Base-by-base conservation (phyloP, 164 flowering plant species). In the Vitis cinerea region DNA sequence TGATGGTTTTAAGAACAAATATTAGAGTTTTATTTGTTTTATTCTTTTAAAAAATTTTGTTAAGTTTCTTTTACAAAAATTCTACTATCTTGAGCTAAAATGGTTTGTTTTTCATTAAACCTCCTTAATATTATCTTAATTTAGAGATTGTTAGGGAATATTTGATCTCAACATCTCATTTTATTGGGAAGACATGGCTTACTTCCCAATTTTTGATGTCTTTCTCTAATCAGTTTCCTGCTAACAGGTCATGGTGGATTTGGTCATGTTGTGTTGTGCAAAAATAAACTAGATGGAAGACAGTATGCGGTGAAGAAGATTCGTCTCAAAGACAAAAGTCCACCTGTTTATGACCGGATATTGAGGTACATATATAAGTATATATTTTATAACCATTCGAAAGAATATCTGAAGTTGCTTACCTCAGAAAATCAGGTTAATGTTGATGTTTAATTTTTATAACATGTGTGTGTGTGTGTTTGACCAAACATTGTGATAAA, bases 291-390 rank as follows among this genome's bases (percentile, higher is more conserved):
- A 58, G 99, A 95, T 84, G 99, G 93, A 66, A 84, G 98, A 69
- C 98, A 93, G 47, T 95, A 95, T 82, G 99, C 99, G 50, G 90
- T 95, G 68, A 95, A 95, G 78, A 93, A 86, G 83, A 95, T 95
- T 75, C 94, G 87, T 29, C 88, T 95, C n/a, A 93, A 88, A 85
- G 99, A 93, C 72, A 84, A 90, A 80, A 91, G 76, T 62, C 76
- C 73, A 12, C 90, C 93, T 7, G 69, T 88, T 49, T 83, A 92
- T 87, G 96, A 93, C 73, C 84, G 97, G 55, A 95, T 95, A 74
- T 77, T 95, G 81, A 88, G 99, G 99, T 95, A 77, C 76, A 51
- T 71, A 19, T 69, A 13, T 51, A 19, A 19, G 19, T 0, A 31
- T 13, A 57, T 62, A 48, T 75, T 15, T 4, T 4, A 31, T 60